Conservation (phyloP, 2,329 filamentous ascomycete species). For the Aureobasidium pullulans region DNA sequence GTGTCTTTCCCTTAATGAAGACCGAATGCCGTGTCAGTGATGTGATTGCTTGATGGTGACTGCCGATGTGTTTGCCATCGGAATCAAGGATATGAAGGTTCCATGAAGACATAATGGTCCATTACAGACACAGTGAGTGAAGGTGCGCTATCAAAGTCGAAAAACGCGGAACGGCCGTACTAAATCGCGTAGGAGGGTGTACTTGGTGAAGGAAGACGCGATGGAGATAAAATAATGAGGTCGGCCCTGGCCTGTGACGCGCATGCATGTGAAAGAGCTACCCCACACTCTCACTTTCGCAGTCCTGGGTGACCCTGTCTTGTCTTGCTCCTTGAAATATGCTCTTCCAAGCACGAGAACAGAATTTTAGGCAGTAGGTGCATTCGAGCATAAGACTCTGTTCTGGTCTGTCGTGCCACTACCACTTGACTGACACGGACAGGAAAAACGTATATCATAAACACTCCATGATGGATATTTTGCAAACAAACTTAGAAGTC, state of each 20-base stretch:
- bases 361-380: no score
- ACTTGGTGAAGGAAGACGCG: not conserved
- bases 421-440: no score
- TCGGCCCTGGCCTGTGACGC: not conserved
- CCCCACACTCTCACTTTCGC: not conserved
- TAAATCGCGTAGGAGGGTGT: not conserved
- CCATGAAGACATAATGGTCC: not conserved
- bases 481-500: no score
- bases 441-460: no score
- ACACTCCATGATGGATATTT: no score
- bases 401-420: no score
- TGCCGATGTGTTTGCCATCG: not conserved
- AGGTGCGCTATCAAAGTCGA: not conserved
- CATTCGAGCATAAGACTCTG: no score
- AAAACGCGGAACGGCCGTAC: not conserved
- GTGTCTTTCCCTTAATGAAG: not conserved
- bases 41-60: not conserved
- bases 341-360: no score
- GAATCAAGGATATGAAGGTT: not conserved
- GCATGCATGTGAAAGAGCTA: not conserved
- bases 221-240: not conserved
- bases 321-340: no score
- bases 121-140: not conserved
- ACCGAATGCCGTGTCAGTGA: not conserved
- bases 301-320: no score